Base-by-base conservation (phyloP, 306 rosid genomes). In the Vicia sativa region DNA sequence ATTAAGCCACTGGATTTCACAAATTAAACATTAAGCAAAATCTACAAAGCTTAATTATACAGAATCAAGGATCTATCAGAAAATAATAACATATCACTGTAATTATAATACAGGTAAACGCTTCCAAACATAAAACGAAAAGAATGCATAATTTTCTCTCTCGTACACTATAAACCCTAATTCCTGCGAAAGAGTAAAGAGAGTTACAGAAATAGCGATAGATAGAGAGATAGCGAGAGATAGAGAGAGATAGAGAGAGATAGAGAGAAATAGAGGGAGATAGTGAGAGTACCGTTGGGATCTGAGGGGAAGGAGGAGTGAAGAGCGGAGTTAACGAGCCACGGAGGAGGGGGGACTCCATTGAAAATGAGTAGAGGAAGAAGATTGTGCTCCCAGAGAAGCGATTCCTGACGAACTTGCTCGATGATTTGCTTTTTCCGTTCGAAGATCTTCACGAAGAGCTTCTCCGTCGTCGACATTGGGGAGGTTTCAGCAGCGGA, bases 331-430 rank as follows among this genome's bases (percentile, higher is more conserved):
- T 71, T 72, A 72, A 72, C 53, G 8, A 95, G 86, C 96, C 96
- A 95, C 1, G 87, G 81, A 7, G 97, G 96, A 78, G 96, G 99
- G 46, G 31, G 44, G 21, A 90, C 81, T 76, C 97, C 99, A 44
- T 83, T 84, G 68, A 95, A 79, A 8, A 88, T 72, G 88, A 89
- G 89, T 84, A 90, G 85, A 49, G 95, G 79, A 6, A 78, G 83
- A 56, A 88, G 89, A 72, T 85, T 87, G 1, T 85, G 84, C 68
- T 90, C 97, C 79, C 89, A 91, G 26, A 82, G 87, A 83, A 42
- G 56, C 67, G 77, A 54, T 65, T 87, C 97, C 48, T 82, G 87
- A 67, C 82, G 83, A 72, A 88, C 91, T 42, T 81, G 95, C 31
- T 88, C 91, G 75, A 90, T 70, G 57, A 95, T 87, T 75, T 79